Evolutionary conservation across 176 grass and related monocot species (phyloP), one percentile per base, ranked within the genome.

Genomic region (Aegilops longissima): DNA sequence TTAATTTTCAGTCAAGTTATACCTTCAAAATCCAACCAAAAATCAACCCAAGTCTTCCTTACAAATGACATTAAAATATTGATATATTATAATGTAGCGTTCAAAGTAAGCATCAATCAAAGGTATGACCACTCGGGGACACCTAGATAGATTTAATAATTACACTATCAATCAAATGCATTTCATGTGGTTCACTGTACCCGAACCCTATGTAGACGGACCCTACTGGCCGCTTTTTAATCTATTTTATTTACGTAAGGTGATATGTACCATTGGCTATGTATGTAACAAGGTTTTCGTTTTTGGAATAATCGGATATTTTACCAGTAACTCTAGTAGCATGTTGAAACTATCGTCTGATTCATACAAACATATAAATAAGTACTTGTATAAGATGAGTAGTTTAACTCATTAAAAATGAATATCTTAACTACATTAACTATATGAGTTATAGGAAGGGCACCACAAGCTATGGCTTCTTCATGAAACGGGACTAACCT

Each of bases 121-220:
- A 66, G 9, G 9, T 49, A 25, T 34, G 8, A 64, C 36, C 6
- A 29, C 61, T 56, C 12, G 20, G 7, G 3, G 9, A 0, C 77
- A 9, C 13, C 31, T 9, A 29, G 30, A 42, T 42, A 42, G 39
- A 1, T 10, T 86, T n/a, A 39, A 82, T 3, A 78, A 42, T 6
- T 0, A 2, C 5, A 23, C 6, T 4, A 18, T 18, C 6, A 86
- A 56, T 66, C 1, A 83, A 33, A 0, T 0, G 0, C 13, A 52
- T 44, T 5, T 0, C 18, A 33, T 83, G 34, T 40, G 3, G 39
- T 36, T 80, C 24, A 90, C 40, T 14, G 6, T 52, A 12, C 6
- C 0, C 0, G 0, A 70, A 86, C 34, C 2, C 0, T 0, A 31
- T 31, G 30, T 4, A 0, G 9, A 9, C 52, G 21, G 5, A 17